Evolutionary conservation across 2,329 filamentous ascomycete species (phyloP).

Genomic region (Pleomassaria siparia): DNA sequence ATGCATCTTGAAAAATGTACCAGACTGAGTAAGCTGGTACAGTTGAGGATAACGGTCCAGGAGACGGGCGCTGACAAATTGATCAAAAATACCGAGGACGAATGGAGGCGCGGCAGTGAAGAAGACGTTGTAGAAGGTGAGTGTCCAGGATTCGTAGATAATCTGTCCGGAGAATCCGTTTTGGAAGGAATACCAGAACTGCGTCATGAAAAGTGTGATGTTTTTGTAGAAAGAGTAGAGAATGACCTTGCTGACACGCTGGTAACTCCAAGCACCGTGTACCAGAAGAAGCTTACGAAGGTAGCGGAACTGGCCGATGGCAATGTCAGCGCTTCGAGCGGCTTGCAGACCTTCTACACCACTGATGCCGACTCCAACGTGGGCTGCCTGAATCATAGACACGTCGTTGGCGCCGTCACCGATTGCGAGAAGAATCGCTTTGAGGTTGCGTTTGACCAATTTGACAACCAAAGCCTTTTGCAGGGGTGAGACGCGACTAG

Average conservation of each 20-base stretch:
- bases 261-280: conserved; percentile 96
- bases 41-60: conserved; percentile 95
- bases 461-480: conserved; percentile 98
- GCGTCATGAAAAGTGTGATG: conserved; percentile 96
- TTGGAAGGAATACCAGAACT: conserved; percentile 98
- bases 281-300: conserved; percentile 91
- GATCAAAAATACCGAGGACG: conserved; percentile 93
- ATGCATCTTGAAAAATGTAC: conserved; percentile 88
- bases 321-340: conserved; percentile 90
- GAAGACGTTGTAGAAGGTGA: conserved; percentile 99
- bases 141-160: conserved; percentile 98
- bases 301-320: conserved; percentile 94
- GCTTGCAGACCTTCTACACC: conserved; percentile 96
- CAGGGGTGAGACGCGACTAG: conserved; percentile 87
- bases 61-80: conserved; percentile 91
- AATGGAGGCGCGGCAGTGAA: conserved; percentile 94
- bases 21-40: conserved; percentile 89
- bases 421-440: conserved; percentile 90
- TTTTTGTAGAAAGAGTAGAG: conserved; percentile 99
- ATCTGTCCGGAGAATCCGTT: conserved; percentile 97
- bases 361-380: conserved; percentile 96
- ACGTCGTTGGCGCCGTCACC: conserved; percentile 98
- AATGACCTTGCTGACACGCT: conserved; percentile 94
- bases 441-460: conserved; percentile 91
- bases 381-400: conserved; percentile 99